Base-by-base conservation (phyloP, 805 yeast genomes). In the Ogataea glucozyma region DNA sequence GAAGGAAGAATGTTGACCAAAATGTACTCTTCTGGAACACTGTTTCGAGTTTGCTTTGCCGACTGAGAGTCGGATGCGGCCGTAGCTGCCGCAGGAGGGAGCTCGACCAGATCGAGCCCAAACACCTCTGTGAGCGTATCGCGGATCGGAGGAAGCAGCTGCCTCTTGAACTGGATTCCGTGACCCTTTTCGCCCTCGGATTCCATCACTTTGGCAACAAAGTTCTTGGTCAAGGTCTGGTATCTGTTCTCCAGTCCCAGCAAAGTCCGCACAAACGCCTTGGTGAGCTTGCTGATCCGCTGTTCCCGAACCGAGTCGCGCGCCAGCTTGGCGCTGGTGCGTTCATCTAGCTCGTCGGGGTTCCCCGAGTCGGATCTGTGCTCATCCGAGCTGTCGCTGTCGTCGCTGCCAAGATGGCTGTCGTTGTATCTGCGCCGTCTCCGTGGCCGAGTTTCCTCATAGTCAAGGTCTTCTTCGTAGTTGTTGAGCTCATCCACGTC, bases 111-210 rank as follows among this genome's bases (percentile, higher is more conserved):
- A 9, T 56, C 58, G 41, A 62, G 36, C 2, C 60, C 58, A 38
- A 66, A 58, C 2, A 43, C 48, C 2, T 42, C 40, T 3, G 26
- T 21, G 8, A 64, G 40, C 1, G 41, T 31, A 6, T 30, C 27
- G 18, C 47, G 43, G 4, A 58, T 40, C 7, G 32, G 26, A 2
- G 56, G 56, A 14, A 54, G 35, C 8, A 66, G 48, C 26, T 60
- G 53, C 33, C 52, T 52, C 17, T 47, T 58, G 37, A 62, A 61
- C 22, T 57, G 59, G 7, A 58, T 19, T 17, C 61, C 56, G 4
- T 53, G 40, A 5, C 62, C 62, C 32, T 54, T 55, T 27, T 58
- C 65, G 4, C 51, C 47, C 36, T 61, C 67, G 5, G 56, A 38
- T 22, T 61, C 67, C 40, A 57, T 41, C 3, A 62, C 38, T 34